These are phyloP conservation scores for Thraustotheca clavata DNA, from an alignment of 352 stramenopile species.

Conservation along the genomic window DNA sequence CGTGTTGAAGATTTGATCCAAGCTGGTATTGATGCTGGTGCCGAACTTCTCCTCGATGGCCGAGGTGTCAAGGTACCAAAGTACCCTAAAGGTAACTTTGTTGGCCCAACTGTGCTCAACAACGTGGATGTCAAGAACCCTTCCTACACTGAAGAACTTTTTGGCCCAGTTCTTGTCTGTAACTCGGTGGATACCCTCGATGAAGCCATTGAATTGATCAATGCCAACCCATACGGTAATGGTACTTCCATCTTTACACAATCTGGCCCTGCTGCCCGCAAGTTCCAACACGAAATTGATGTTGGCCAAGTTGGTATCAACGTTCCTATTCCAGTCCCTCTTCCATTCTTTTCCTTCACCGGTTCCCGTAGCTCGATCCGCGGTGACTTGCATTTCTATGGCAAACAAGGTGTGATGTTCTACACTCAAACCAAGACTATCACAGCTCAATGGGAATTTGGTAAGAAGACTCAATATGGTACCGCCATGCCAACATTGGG, in stretches of 20 bases:
- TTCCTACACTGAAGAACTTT: slow-evolving; percentile 94
- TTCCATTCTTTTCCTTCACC: slow-evolving; percentile 98
- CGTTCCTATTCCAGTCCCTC: slow-evolving; percentile 95
- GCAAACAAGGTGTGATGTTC: slow-evolving; percentile 94
- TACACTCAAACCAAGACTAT: slow-evolving; percentile 98
- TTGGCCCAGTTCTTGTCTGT: slow-evolving; percentile 93
- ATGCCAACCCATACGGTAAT: slow-evolving; percentile 96
- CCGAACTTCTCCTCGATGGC: slow-evolving; percentile 87
- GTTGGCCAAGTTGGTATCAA: slow-evolving; percentile 96
- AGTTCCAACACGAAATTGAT: slow-evolving; percentile 96
- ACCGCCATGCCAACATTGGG: slow-evolving; percentile 89
- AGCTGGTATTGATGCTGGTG: slow-evolving; percentile 83
- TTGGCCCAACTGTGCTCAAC: slow-evolving; percentile 91
- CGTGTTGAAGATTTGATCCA: slow-evolving; percentile 87
- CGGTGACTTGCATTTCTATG: slow-evolving; percentile 97
- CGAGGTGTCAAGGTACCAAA: slow-evolving; percentile 82
- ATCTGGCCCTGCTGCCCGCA: slow-evolving; percentile 87
- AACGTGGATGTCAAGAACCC: slow-evolving; percentile 78
- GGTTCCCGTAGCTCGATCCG: slow-evolving; percentile 90
- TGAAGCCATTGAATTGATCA: slow-evolving; percentile 94
- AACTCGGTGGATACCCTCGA: slow-evolving; percentile 90
- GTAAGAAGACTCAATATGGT: slow-evolving; percentile 78
- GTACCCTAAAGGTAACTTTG: slow-evolving; percentile 94
- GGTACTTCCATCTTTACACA: slow-evolving; percentile 95
- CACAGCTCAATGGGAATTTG: slow-evolving; percentile 93